phyloP scores from a whole-genome alignment of 331 rosid species.

The Rosa hybrid region DNA sequence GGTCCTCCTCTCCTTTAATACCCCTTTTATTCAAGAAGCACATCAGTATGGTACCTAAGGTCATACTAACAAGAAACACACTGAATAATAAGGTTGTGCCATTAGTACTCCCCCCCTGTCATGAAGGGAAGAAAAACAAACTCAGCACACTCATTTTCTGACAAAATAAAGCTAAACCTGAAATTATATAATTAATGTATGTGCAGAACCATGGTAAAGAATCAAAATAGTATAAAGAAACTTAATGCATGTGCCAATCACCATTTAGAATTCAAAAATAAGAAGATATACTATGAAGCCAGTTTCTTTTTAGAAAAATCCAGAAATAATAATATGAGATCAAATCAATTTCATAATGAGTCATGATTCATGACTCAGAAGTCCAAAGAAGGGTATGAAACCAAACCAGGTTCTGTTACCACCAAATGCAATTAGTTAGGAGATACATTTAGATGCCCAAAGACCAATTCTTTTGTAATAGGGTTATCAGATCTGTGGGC shows the following conservation, averaged over 20 bases:
- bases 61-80: conserved; percentile 75
- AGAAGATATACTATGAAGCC: not conserved
- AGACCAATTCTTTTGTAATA: not conserved
- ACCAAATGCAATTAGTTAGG: not conserved
- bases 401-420: not conserved
- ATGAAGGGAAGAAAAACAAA: conserved; percentile 32
- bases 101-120: conserved; percentile 69
- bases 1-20: conserved; percentile 42
- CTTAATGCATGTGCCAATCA: not conserved
- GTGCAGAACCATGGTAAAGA: not conserved
- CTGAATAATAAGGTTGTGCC: conserved; percentile 70
- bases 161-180: not conserved
- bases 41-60: conserved; percentile 76
- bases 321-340: not conserved
- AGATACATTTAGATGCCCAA: not conserved
- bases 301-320: not conserved
- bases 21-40: conserved; percentile 63
- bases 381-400: not conserved
- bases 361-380: not conserved
- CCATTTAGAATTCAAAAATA: not conserved
- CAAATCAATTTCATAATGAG: not conserved
- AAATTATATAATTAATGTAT: not conserved
- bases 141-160: conserved; percentile 2
- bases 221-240: not conserved
- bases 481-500: not conserved